Conservation (phyloP, 768 basidiomycete species). For the Pleurotus eryngii region DNA sequence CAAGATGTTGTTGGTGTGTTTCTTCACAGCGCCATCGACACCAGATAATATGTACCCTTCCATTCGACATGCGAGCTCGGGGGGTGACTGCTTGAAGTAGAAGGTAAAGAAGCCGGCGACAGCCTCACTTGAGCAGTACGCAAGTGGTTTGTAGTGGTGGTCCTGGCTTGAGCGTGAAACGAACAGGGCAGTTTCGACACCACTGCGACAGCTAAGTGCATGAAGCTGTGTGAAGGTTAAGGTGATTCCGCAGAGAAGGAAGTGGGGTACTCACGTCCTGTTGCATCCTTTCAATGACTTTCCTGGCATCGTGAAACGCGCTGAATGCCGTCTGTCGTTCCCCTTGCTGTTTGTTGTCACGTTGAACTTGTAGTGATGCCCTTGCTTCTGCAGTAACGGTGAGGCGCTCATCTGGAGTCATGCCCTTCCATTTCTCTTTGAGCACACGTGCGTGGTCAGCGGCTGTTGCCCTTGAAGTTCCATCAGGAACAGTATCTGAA, state of each 20-base stretch:
- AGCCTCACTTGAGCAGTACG: background rate
- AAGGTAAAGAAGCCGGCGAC: constrained; percentile 5
- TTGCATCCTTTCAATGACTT: constrained; percentile 2
- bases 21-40: constrained; percentile 8
- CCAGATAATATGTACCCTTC: constrained; percentile 11
- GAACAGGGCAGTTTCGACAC: constrained; percentile 5
- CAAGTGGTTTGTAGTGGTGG: constrained; percentile 1
- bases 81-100: background rate
- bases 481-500: background rate
- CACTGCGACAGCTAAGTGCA: constrained; percentile 7
- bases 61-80: constrained; percentile 5
- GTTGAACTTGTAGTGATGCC: background rate
- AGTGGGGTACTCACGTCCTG: constrained; percentile 5
- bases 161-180: background rate
- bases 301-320: constrained; percentile 5
- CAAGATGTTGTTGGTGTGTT: background rate
- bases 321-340: background rate
- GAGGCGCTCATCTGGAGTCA: constrained; percentile 5
- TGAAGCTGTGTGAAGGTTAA: constrained; percentile 1
- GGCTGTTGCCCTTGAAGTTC: background rate
- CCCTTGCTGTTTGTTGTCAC: constrained; percentile 1
- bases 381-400: constrained; percentile 1
- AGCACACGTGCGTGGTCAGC: background rate
- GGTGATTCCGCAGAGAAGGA: background rate
- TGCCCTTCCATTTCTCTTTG: constrained; percentile 3